Conservation (phyloP, 192 early-diverging fungal species). For the Coemansia sp. region DNA sequence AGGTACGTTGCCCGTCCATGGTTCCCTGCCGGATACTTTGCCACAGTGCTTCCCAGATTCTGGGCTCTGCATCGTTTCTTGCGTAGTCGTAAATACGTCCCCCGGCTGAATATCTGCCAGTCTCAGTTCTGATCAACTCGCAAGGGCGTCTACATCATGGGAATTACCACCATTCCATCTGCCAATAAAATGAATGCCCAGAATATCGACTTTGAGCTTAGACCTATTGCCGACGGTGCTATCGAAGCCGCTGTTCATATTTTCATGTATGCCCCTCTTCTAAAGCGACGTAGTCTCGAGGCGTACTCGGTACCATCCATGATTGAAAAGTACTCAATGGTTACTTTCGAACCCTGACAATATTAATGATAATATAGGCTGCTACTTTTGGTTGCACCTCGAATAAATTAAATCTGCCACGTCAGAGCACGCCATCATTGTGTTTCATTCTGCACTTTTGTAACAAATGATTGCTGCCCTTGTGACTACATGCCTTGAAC, state of each 20-base stretch:
- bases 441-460: not conserved
- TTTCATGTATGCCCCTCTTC: constrained; percentile 12
- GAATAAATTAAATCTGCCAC: not conserved
- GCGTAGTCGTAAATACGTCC: constrained; percentile 26
- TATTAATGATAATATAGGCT: too few relatives aligned
- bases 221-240: constrained; percentile 6
- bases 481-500: too few relatives aligned
- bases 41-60: constrained; percentile 21
- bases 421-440: too few relatives aligned
- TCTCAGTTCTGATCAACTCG: constrained; percentile 17
- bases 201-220: constrained; percentile 3
- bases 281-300: not conserved
- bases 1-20: constrained; percentile 14
- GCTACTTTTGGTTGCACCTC: not conserved
- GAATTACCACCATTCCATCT: constrained; percentile 22
- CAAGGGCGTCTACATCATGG: constrained; percentile 4
- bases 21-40: constrained; percentile 15
- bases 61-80: constrained; percentile 50
- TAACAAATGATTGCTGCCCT: not conserved
- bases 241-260: constrained; percentile 17
- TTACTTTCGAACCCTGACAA: too few relatives aligned
- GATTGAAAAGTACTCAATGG: not conserved
- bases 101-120: constrained; percentile 13
- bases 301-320: not conserved
- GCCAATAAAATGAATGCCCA: constrained; percentile 12